Evolutionary conservation across 2,329 filamentous ascomycete species (phyloP).

Genomic region (Penicillium aurantiogriseum): DNA sequence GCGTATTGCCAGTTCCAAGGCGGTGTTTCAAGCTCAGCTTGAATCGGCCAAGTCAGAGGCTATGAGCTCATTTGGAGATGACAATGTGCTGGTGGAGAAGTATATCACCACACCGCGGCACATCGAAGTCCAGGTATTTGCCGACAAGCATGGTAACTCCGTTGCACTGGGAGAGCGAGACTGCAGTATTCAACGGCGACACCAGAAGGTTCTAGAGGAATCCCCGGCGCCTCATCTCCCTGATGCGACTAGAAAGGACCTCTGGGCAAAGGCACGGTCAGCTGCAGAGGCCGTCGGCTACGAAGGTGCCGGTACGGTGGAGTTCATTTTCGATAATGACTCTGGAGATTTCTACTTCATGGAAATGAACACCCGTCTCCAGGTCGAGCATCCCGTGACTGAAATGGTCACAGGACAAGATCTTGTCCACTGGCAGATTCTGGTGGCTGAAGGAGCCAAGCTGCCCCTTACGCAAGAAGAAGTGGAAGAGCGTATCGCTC

Average conservation of each 20-base stretch:
- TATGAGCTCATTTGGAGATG: conserved; percentile 63
- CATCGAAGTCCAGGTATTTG: conserved; percentile 67
- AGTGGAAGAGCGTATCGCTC: conserved; percentile 67
- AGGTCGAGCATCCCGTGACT: conserved; percentile 95
- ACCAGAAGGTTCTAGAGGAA: conserved; percentile 67
- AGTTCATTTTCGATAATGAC: conserved; percentile 69
- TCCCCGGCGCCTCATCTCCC: conserved; percentile 63
- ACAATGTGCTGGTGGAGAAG: conserved; percentile 66
- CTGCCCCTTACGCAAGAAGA: conserved; percentile 65
- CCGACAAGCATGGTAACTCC: conserved; percentile 63
- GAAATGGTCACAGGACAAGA: conserved; percentile 75
- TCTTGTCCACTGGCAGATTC: conserved; percentile 92
- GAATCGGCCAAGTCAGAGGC: conserved; percentile 65
- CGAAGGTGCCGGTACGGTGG: conserved; percentile 65
- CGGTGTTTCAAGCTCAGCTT: conserved; percentile 61
- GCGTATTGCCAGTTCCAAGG: conserved; percentile 59
- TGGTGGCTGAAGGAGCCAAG: conserved; percentile 71
- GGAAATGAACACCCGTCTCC: conserved; percentile 77
- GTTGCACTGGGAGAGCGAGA: conserved; percentile 65
- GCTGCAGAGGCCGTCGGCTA: conserved; percentile 64
- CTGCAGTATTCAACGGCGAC: conserved; percentile 64
- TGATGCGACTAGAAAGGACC: conserved; percentile 59
- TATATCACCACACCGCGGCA: conserved; percentile 66
- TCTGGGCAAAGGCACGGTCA: conserved; percentile 64
- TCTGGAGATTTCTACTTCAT: conserved; percentile 67